Evolutionary conservation across 164 flowering plant species (phyloP).

Genomic region (Santalum album): DNA sequence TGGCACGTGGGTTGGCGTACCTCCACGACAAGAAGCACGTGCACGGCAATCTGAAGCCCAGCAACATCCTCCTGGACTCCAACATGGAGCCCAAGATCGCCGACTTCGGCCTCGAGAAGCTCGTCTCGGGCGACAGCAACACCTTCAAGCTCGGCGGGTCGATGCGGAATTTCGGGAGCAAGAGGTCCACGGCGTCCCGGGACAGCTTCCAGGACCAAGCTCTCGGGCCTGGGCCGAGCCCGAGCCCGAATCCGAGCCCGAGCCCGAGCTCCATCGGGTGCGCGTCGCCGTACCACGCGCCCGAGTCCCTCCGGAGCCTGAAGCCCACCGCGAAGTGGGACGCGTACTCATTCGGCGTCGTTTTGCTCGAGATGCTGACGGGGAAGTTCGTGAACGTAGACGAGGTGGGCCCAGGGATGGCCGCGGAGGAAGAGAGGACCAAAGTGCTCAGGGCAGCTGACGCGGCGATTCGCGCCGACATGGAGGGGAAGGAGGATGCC

Average conservation of each 20-base stretch:
- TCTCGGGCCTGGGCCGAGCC: slow-evolving; percentile 47
- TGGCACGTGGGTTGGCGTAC: slow-evolving; percentile 74
- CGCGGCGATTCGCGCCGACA: slow-evolving; percentile 57
- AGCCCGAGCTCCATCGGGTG: slow-evolving; percentile 39
- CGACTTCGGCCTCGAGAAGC: slow-evolving; percentile 84
- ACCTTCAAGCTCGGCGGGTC: slow-evolving; percentile 54
- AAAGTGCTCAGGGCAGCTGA: slow-evolving; percentile 67
- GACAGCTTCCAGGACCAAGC: slow-evolving; percentile 56
- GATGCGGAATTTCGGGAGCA: slow-evolving; percentile 77
- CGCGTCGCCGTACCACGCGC: slow-evolving; percentile 72
- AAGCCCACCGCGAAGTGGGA: slow-evolving; percentile 91
- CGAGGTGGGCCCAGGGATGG: slow-evolving; percentile 43
- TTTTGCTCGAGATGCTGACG: slow-evolving; percentile 70
- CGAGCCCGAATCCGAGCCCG: slow-evolving; percentile 44
- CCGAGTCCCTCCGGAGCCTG: slow-evolving; percentile 71
- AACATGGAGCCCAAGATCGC: slow-evolving; percentile 88
- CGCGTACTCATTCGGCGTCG: slow-evolving; percentile 75
- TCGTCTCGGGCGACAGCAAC: slow-evolving; percentile 42
- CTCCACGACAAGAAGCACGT: slow-evolving; percentile 95
- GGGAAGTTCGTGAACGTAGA: slow-evolving; percentile 49
- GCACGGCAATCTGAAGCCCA: slow-evolving; percentile 89
- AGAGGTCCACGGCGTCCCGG: slow-evolving; percentile 69
- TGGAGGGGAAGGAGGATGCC: slow-evolving; percentile 80
- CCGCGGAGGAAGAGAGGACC: slow-evolving; percentile 43
- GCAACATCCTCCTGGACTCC: slow-evolving; percentile 63